phyloP scores from a whole-genome alignment of 257 asterid species.

The Orobanche coerulescens region DNA sequence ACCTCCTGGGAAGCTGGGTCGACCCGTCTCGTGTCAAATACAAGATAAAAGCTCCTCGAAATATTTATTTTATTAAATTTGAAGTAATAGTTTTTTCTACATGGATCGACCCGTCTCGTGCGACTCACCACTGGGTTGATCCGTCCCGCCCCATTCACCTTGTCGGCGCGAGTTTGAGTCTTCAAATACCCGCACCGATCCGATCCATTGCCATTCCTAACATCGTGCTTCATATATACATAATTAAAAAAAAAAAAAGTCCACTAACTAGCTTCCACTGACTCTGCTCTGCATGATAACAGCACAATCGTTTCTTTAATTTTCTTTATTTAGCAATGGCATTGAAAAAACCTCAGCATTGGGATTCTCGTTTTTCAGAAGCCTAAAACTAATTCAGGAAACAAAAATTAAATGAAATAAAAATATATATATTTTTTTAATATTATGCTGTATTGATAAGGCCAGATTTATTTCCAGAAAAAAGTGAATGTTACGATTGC shows the following conservation, averaged over 20 bases:
- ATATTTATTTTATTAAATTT: too few relatives aligned
- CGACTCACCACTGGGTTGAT: too few relatives aligned
- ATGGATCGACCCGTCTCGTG: too few relatives aligned
- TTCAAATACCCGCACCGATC: too few relatives aligned
- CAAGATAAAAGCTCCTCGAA: too few relatives aligned
- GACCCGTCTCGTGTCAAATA: too few relatives aligned
- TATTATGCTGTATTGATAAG: slow-evolving; percentile 20
- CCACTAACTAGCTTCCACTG: slow-evolving; percentile 46
- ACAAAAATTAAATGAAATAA: slow-evolving; percentile 8
- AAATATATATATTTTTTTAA: slow-evolving; percentile 1
- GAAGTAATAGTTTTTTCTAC: too few relatives aligned
- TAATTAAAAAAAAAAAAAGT: not conserved
- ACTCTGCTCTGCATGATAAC: slow-evolving; percentile 41
- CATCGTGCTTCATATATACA: too few relatives aligned
- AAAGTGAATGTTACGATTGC: slow-evolving; percentile 27
- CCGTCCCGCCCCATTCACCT: too few relatives aligned
- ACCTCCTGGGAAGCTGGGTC: too few relatives aligned
- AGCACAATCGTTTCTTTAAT: slow-evolving; percentile 23
- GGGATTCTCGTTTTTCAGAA: slow-evolving; percentile 57
- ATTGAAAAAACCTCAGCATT: slow-evolving; percentile 30
- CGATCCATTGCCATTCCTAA: too few relatives aligned
- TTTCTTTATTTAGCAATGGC: slow-evolving; percentile 24
- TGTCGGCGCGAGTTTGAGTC: too few relatives aligned
- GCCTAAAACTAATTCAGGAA: slow-evolving; percentile 24
- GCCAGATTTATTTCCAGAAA: slow-evolving; percentile 21